Evolutionary conservation across 2,329 filamentous ascomycete species (phyloP).

Genomic region (Ophiostoma tasmaniense): DNA sequence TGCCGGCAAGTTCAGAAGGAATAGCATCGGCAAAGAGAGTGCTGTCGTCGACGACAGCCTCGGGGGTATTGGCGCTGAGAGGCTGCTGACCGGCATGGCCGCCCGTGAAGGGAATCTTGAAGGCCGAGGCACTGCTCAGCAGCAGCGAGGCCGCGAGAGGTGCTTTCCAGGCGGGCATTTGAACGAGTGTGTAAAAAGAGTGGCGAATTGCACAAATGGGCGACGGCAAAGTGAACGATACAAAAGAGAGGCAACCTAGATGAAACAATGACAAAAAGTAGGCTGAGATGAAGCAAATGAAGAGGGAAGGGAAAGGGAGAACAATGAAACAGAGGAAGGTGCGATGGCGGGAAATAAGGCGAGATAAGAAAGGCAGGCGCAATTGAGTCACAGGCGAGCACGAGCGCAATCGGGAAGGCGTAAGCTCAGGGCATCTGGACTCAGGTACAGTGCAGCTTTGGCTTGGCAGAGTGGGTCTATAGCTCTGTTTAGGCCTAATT

Average conservation of each 20-base stretch:
- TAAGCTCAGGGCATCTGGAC: neutral
- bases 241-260: neutral
- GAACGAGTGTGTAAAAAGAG: neutral
- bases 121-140: constrained; percentile 13
- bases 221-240: neutral
- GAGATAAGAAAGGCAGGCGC: neutral
- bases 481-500: neutral
- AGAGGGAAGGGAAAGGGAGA: neutral
- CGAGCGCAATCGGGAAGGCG: neutral
- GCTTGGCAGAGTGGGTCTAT: neutral
- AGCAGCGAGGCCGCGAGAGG: constrained; percentile 18
- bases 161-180: constrained; percentile 17
- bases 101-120: constrained; percentile 11
- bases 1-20: neutral
- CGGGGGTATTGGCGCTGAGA: neutral
- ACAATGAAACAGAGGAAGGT: neutral
- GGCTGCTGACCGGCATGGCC: constrained; percentile 13
- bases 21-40: neutral
- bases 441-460: neutral
- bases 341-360: neutral
- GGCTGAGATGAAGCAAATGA: neutral
- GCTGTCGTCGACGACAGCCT: neutral
- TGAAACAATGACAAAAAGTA: neutral
- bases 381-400: neutral
- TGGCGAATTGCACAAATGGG: neutral